Percentiles rank a stretch among this genome's conserved stretches.
Evolutionary conservation across 441 rosid species (phyloP).

Genomic region (Brassica hybrid): DNA sequence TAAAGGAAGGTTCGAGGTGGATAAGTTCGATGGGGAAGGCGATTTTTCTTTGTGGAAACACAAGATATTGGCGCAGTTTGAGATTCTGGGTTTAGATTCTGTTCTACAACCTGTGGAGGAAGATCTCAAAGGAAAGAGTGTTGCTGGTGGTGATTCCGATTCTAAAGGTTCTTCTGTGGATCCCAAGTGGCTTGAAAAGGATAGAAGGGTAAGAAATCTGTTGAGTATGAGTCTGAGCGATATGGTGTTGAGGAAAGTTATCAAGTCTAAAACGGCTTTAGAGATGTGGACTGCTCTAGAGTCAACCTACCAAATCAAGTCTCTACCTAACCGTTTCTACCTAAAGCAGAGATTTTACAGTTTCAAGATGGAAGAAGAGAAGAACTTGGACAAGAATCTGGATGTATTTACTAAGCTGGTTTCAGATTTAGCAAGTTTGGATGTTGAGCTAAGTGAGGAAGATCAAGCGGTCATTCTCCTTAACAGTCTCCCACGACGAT

Average conservation of each 20-base stretch:
- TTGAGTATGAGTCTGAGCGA: neutral
- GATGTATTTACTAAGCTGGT: neutral
- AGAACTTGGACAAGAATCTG: neutral
- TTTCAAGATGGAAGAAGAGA: neutral
- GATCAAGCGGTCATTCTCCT: neutral
- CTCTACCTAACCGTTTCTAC: neutral
- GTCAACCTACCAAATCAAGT: neutral
- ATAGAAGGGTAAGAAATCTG: neutral
- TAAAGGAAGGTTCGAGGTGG: too few relatives aligned
- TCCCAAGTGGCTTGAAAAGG: neutral
- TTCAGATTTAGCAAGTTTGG: neutral
- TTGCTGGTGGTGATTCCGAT: too few relatives aligned
- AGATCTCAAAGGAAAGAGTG: too few relatives aligned
- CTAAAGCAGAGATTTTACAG: neutral
- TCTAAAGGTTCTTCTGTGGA: neutral
- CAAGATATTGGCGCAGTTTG: too few relatives aligned
- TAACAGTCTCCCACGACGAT: neutral
- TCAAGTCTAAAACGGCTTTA: neutral
- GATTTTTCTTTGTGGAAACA: too few relatives aligned
- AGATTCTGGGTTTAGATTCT: too few relatives aligned
- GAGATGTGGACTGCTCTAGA: neutral
- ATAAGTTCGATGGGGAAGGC: too few relatives aligned
- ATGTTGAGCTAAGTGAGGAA: neutral
- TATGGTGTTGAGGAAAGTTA: neutral
- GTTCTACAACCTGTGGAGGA: too few relatives aligned